Base-by-base conservation (phyloP, 2,329 filamentous ascomycete genomes). In the Teratosphaeria epicoccoides region DNA sequence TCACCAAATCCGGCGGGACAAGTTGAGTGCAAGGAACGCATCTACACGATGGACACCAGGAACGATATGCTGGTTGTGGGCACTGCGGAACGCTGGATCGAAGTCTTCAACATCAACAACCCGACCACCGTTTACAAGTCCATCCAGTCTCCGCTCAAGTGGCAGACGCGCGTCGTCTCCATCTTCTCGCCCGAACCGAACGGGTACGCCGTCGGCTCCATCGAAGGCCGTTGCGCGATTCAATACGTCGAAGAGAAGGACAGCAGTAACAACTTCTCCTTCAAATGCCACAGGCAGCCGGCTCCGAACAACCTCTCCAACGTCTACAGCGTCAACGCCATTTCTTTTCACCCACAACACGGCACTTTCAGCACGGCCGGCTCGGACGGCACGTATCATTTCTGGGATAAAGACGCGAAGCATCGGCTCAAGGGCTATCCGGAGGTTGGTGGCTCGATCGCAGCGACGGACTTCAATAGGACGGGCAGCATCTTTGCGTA, bases 161-260 rank as follows among this genome's bases (percentile, higher is more conserved):
- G 90, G 88, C 93, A 98, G 77, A 98, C 93, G 1, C 79, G 91
- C 53, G 88, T 94, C 11, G 87, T 97, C 49, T 93, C 86, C 73
- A 97, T 91, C 75, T 98, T 98, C 69, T 83, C 40, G 4, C 54
- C 84, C 12, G 91, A 98, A 67, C 86, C 88, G 6, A 83, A 83
- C 0, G 93, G 93, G 5, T 98, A 95, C 65, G 93, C 93, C 1
- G 87, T 98, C 48, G 93, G 93, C 50, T 95, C 88, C 66, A 95
- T 98, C 63, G 93, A 98, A 69, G 93, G 93, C 25, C 85, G 93
- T 51, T 98, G 93, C 68, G 93, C 93, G 1, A 98, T 98, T 57
- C 93, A 98, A 68, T 97, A 98, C 63, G 88, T 96, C 29, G 91
- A 98, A 64, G 93, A 98, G 43, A 96, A 96, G 71, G 89, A 98